These are phyloP conservation scores for Gentiana macrophylla DNA, from an alignment of 257 asterid genomes.

Conservation along the genomic window DNA sequence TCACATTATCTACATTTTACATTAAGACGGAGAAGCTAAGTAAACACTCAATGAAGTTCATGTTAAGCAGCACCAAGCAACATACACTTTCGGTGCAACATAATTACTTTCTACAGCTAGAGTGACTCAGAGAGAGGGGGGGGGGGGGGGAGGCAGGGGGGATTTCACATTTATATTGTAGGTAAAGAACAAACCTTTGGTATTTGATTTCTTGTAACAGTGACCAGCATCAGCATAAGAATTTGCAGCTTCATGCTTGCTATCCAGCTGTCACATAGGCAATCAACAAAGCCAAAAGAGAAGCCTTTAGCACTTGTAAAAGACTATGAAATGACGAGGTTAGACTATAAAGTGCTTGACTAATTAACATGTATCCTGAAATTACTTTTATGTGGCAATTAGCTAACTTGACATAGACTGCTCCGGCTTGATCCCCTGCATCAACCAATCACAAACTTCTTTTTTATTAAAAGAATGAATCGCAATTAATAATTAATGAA, in stretches of 20 bases:
- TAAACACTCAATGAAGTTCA: background rate
- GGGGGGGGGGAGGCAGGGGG: background rate
- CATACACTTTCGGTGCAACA: background rate
- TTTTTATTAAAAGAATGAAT: background rate
- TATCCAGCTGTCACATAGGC: constrained; percentile 54
- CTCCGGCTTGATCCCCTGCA: constrained; percentile 95
- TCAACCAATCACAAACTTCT: constrained; percentile 1
- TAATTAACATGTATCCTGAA: constrained; percentile 5
- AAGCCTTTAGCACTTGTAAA: constrained; percentile 6
- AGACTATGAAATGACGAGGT: background rate
- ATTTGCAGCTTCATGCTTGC: constrained; percentile 94
- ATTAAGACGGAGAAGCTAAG: too few relatives aligned
- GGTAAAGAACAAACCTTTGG: constrained; percentile 35
- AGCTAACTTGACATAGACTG: constrained; percentile 75
- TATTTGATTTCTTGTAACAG: constrained; percentile 67
- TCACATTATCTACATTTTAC: too few relatives aligned
- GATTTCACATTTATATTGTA: background rate
- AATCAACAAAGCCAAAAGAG: constrained; percentile 7
- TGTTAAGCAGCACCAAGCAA: background rate
- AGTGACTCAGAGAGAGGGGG: too few relatives aligned
- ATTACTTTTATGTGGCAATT: constrained; percentile 65
- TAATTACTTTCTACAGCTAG: background rate
- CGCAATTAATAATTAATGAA: background rate
- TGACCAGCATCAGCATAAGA: constrained; percentile 90
- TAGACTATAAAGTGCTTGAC: background rate